A percentile compares a stretch with the other conserved stretches of the same genome.
Evolutionary conservation across 192 early-diverging fungal species (phyloP).

Genomic region (Linnemannia elongata): DNA sequence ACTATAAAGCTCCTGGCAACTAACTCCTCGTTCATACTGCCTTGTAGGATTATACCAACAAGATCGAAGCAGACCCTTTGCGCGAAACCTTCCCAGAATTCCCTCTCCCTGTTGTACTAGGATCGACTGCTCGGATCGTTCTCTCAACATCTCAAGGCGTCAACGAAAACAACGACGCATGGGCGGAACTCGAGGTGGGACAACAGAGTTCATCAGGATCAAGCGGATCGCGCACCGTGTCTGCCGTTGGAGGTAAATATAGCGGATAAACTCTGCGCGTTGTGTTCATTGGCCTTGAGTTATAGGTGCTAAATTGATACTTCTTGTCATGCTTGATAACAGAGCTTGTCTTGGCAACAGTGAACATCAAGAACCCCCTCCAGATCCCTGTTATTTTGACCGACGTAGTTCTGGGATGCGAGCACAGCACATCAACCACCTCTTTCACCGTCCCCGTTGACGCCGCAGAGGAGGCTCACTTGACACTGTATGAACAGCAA

Average conservation of each 20-base stretch:
- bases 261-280: neutral
- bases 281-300: neutral
- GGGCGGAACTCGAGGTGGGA: slow-evolving; percentile 75
- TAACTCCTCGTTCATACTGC: neutral
- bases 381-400: slow-evolving; percentile 76
- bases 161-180: slow-evolving; percentile 71
- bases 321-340: slow-evolving; percentile 15
- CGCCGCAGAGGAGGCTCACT: slow-evolving; percentile 53
- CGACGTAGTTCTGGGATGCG: slow-evolving; percentile 73
- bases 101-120: slow-evolving; percentile 72
- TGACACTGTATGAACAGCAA: slow-evolving; percentile 44
- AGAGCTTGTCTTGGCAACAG: slow-evolving; percentile 80
- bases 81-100: slow-evolving; percentile 65
- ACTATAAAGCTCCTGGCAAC: neutral
- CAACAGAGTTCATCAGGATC: slow-evolving; percentile 46
- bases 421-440: slow-evolving; percentile 53
- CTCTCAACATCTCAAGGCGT: slow-evolving; percentile 74
- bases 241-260: slow-evolving; percentile 81
- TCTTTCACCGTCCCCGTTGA: slow-evolving; percentile 31
- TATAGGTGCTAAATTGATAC: neutral
- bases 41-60: slow-evolving; percentile 61
- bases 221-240: slow-evolving; percentile 68
- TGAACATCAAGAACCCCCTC: slow-evolving; percentile 79
- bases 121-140: slow-evolving; percentile 64
- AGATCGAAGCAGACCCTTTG: slow-evolving; percentile 61